Conservation (phyloP, 768 basidiomycete species). For the Lepiota brunneoincarnata region DNA sequence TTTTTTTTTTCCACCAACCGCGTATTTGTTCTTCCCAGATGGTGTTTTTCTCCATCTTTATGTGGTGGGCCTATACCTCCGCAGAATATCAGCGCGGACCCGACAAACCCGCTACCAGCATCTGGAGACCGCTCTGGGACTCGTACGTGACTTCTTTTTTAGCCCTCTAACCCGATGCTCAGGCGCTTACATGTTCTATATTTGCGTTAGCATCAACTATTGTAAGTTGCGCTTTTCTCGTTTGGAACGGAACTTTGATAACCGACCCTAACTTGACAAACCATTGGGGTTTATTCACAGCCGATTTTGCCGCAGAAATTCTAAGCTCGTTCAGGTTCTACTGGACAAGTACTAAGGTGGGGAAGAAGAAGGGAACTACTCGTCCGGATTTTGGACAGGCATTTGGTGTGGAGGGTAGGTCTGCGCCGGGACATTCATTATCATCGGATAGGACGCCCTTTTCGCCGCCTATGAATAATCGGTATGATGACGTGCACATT, state of each 20-base stretch:
- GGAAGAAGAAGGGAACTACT: constrained; percentile 8
- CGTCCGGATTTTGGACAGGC: constrained; percentile 33
- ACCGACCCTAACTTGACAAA: too few species aligned
- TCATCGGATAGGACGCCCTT: neutral
- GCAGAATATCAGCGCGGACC: constrained; percentile 57
- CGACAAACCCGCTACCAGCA: constrained; percentile 43
- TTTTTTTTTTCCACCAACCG: too few species aligned
- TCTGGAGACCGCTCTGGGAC: constrained; percentile 75
- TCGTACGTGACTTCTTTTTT: constrained; percentile 39
- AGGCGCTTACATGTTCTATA: neutral
- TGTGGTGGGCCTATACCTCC: constrained; percentile 82
- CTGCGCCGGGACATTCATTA: neutral
- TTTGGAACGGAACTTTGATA: neutral
- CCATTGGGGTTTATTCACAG: constrained; percentile 29
- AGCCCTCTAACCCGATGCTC: neutral
- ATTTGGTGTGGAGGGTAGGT: constrained; percentile 28
- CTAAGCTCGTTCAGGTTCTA: constrained; percentile 60
- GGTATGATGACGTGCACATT: neutral
- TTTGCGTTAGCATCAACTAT: constrained; percentile 26
- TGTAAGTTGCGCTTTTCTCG: constrained; percentile 16
- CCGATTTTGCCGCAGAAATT: constrained; percentile 70
- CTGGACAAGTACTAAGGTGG: constrained; percentile 14
- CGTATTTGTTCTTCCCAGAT: constrained; percentile 45
- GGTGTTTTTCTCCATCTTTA: constrained; percentile 74
- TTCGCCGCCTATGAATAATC: neutral